Evolutionary conservation across 306 rosid genomes (phyloP).

Genomic region (Vachellia collinsii): DNA sequence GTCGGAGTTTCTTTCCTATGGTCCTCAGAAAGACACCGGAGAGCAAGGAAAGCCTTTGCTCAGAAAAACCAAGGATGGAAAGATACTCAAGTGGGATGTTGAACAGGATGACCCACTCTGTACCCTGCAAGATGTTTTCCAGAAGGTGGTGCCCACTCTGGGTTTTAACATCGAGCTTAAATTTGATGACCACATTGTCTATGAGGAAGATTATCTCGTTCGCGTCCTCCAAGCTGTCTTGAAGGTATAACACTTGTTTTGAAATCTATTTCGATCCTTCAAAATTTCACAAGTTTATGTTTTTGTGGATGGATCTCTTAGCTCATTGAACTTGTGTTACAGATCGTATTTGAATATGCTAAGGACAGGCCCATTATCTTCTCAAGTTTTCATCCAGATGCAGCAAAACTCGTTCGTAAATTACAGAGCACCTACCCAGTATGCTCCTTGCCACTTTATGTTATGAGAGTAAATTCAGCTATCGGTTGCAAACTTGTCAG

Average conservation of each 20-base stretch:
- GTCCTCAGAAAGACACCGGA: too few relatives aligned
- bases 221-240: constrained; percentile 59
- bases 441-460: too few relatives aligned
- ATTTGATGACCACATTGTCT: constrained; percentile 68
- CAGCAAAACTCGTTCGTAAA: constrained; percentile 57
- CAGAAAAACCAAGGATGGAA: too few relatives aligned
- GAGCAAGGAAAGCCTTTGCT: too few relatives aligned
- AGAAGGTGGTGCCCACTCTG: too few relatives aligned
- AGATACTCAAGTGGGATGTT: too few relatives aligned
- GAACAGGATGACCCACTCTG: too few relatives aligned
- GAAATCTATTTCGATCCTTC: neutral
- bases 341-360: constrained; percentile 67
- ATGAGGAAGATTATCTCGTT: constrained; percentile 50
- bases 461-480: too few relatives aligned
- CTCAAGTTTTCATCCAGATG: constrained; percentile 85
- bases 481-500: neutral
- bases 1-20: too few relatives aligned
- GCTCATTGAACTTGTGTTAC: constrained; percentile 24
- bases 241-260: constrained; percentile 43
- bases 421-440: constrained; percentile 46
- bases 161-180: neutral
- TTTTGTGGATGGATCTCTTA: neutral
- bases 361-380: constrained; percentile 67
- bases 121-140: too few relatives aligned
- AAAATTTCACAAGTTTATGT: neutral